These are phyloP conservation scores for Solanum lignicaule DNA, from an alignment of 257 asterid species.

Conservation along the genomic window DNA sequence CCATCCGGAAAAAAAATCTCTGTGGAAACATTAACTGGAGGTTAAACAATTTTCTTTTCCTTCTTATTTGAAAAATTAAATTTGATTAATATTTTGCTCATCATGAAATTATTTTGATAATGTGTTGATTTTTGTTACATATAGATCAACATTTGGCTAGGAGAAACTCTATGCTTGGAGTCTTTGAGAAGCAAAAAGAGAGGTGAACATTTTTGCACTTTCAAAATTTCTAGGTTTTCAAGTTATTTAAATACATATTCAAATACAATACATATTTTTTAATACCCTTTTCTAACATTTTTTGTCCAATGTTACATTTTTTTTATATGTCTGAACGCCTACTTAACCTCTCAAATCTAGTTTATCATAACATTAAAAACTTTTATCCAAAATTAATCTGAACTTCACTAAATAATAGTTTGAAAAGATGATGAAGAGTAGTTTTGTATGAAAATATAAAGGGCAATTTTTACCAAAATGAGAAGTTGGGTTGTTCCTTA, in stretches of 20 bases:
- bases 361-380: no score
- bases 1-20: neutral
- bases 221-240: neutral
- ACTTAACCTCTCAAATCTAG: no score
- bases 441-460: no score
- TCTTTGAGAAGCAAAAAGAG: neutral
- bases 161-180: neutral
- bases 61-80: neutral
- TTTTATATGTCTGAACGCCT: no score
- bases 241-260: neutral
- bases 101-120: neutral
- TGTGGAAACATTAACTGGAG: neutral
- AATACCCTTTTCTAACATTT: neutral
- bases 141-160: neutral
- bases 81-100: neutral
- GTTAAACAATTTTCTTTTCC: neutral
- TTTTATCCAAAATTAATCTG: no score
- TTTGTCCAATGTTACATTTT: no score
- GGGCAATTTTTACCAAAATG: no score
- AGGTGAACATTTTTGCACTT: neutral
- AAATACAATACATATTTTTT: neutral
- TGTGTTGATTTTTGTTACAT: neutral
- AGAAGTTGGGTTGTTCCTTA: no score
- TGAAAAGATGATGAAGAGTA: no score
- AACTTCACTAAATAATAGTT: no score